Evolutionary conservation across 2,329 filamentous ascomycete genomes (phyloP).

Genomic region (Tolypocladium tundrense): DNA sequence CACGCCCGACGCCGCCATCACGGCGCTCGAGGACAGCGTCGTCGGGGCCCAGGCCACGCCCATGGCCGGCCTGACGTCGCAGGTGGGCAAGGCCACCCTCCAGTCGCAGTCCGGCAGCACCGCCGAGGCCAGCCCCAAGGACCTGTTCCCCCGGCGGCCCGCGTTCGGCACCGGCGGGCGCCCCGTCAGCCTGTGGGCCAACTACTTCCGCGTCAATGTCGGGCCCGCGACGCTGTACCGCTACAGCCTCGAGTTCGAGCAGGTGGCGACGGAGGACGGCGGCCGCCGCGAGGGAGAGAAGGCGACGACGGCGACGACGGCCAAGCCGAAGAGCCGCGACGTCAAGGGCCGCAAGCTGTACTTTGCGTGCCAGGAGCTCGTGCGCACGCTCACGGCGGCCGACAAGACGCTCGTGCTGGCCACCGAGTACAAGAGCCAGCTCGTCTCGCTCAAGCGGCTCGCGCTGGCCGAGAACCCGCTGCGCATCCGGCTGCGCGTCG

Average conservation of each 20-base stretch:
- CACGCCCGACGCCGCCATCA: constrained; percentile 15
- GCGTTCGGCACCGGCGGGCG: constrained; percentile 35
- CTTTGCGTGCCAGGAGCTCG: constrained; percentile 26
- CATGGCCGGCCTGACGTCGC: constrained; percentile 17
- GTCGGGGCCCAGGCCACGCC: constrained; percentile 18
- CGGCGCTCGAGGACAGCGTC: constrained; percentile 30
- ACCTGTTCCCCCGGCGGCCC: constrained; percentile 35
- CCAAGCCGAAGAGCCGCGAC: constrained; percentile 12
- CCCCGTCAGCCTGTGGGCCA: constrained; percentile 38
- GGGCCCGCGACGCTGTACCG: constrained; percentile 27
- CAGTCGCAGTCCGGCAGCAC: constrained; percentile 7
- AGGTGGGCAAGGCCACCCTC: constrained; percentile 25
- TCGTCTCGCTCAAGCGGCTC: constrained; percentile 30
- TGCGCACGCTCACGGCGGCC: constrained; percentile 22
- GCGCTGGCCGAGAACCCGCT: constrained; percentile 22
- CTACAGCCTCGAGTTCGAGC: constrained; percentile 32
- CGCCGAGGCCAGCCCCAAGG: constrained; percentile 2
- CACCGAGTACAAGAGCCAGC: constrained; percentile 41
- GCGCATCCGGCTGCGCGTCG: constrained; percentile 20
- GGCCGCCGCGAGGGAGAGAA: constrained; percentile 6
- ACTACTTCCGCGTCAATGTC: constrained; percentile 39
- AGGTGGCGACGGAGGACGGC: constrained; percentile 7
- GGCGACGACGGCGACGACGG: not conserved
- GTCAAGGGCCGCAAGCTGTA: constrained; percentile 34
- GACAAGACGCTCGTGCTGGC: constrained; percentile 23